Evolutionary conservation across 352 stramenopile species (phyloP).

Genomic region (Hyaloperonospora arabidopsidis): DNA sequence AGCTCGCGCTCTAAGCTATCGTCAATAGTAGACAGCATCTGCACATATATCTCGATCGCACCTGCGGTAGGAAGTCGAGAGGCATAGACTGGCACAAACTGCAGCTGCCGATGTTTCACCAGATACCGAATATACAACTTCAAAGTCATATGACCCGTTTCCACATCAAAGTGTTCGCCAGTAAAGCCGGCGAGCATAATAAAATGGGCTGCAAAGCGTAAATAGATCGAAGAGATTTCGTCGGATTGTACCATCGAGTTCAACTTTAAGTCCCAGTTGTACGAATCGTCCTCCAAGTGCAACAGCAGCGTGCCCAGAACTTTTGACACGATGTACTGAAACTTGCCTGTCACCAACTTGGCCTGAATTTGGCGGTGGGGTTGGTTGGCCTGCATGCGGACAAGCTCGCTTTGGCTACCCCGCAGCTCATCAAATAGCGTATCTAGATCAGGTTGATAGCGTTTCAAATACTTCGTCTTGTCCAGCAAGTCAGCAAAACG

Average conservation of each 20-base stretch:
- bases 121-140: conserved; percentile 80
- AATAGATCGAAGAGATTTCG: conserved; percentile 40
- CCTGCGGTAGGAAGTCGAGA: conserved; percentile 52
- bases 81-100: conserved; percentile 69
- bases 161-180: conserved; percentile 53
- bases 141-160: conserved; percentile 66
- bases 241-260: conserved; percentile 36
- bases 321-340: conserved; percentile 66
- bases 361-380: conserved; percentile 70
- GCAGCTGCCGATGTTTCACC: conserved; percentile 67
- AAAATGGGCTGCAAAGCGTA: conserved; percentile 79
- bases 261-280: conserved; percentile 66
- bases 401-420: conserved; percentile 47
- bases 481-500: conserved; percentile 50
- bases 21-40: conserved; percentile 56
- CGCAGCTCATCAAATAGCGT: conserved; percentile 71
- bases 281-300: conserved; percentile 34
- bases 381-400: conserved; percentile 62
- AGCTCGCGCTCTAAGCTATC: conserved; percentile 57
- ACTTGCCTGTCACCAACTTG: conserved; percentile 69
- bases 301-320: conserved; percentile 54
- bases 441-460: conserved; percentile 60
- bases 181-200: conserved; percentile 67
- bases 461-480: conserved; percentile 70
- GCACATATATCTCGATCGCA: conserved; percentile 63